Evolutionary conservation across 1,284 basidiomycete genomes (phyloP), one percentile per base, ranked within the genome.

Genomic region (Austroboletus niveus): DNA sequence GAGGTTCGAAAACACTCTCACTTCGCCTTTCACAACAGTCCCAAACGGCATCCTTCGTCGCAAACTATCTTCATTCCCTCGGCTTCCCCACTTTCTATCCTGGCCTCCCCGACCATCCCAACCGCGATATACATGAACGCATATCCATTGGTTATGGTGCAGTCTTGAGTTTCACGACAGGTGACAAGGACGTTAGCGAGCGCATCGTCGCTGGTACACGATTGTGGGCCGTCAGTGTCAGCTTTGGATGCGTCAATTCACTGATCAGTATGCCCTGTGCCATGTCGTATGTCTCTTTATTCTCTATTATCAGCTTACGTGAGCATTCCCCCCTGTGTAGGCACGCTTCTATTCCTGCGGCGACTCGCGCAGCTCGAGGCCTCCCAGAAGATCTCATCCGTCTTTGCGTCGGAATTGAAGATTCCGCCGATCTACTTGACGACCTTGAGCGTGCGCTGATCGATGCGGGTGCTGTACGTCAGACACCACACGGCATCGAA

Each of bases 221-320:
- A 45, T 75, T 99, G 31, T 99, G 96, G 95, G 94, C 96, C 32
- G 98, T 99, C 66, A 94, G 89, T 57, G 97, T 99, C 61, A 94
- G 92, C 63, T 99, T 99, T 69, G 97, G 97, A 31, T 95, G 93
- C 60, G 95, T 99, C 61, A 99, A 99, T 77, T 94, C 90, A 66
- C 74, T 99, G 68, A 99, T 99, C 73, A 95, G 92, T 61, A 99
- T 99, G 97, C 97, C 97, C 42, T 99, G 97, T 71, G 86, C 95
- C 61, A 99, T 99, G 97, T 97, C 94, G 94, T 96, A 72, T 74
- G 93, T 47, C 39, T 38, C 46, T 38, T 45, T 27, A 52, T 53
- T 45, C 45, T 49, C 45, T 44, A 45, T 48, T 59, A 59, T 48
- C 39, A 50, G 15, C 22, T 51, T 52, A 50, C 45, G 42, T 55